phyloP scores from a whole-genome alignment of 768 basidiomycete genomes.

The Russula emetica region DNA sequence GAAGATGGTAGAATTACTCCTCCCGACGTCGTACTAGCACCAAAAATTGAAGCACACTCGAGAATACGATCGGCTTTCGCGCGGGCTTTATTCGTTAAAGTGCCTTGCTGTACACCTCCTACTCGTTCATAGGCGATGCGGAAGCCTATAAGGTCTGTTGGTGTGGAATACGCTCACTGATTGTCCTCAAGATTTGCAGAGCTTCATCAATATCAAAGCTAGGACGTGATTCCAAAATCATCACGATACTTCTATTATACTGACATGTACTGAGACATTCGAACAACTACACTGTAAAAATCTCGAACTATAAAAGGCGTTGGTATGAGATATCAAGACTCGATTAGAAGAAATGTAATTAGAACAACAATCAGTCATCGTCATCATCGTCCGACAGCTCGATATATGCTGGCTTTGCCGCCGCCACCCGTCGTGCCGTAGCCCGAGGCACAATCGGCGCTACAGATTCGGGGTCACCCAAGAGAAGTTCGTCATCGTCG shows the following conservation, averaged over 20 bases:
- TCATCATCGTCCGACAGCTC: constrained; percentile 48
- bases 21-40: no score
- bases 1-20: no score
- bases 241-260: constrained; percentile 1
- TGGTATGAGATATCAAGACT: neutral
- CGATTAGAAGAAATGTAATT: constrained; percentile 41
- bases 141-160: no score
- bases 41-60: no score
- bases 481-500: constrained; percentile 40
- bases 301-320: neutral
- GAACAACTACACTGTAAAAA: neutral
- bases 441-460: constrained; percentile 40
- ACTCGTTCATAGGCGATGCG: no score
- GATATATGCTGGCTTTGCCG: constrained; percentile 38
- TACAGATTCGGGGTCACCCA: constrained; percentile 41
- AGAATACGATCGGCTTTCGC: no score
- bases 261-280: neutral
- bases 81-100: no score
- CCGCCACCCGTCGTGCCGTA: constrained; percentile 45
- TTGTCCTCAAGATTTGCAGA: neutral
- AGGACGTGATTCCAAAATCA: constrained; percentile 27
- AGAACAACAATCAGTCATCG: constrained; percentile 35
- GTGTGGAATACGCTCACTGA: no score
- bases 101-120: no score
- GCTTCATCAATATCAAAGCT: constrained; percentile 34